Evolutionary conservation across 2,329 filamentous ascomycete species (phyloP).

Genomic region (Eutypa lata): DNA sequence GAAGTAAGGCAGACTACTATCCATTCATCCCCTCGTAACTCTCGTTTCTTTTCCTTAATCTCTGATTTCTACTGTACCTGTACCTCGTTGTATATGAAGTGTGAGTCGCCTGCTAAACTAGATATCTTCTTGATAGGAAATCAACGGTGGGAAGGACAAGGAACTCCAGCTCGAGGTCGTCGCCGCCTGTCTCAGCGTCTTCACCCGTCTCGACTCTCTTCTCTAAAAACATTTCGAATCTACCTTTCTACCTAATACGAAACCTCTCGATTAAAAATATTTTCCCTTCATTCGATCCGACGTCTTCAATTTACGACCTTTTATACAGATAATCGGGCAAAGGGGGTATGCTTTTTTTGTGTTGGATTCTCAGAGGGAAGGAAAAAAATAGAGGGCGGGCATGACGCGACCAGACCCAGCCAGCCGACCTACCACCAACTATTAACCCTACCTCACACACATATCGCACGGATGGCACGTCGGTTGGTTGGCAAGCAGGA

Average conservation of each 20-base stretch:
- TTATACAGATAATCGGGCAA: too few species aligned
- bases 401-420: background rate
- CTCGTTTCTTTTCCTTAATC: background rate
- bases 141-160: conserved; percentile 83
- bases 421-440: too few species aligned
- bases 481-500: too few species aligned
- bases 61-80: background rate
- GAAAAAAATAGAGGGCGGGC: background rate
- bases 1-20: conserved; percentile 52
- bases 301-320: too few species aligned
- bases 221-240: conserved; percentile 53
- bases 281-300: background rate
- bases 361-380: too few species aligned
- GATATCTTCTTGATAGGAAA: conserved; percentile 51
- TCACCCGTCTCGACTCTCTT: conserved; percentile 93
- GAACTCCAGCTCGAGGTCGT: conserved; percentile 97
- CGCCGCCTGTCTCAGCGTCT: conserved; percentile 93
- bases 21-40: background rate
- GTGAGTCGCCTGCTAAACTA: conserved; percentile 1
- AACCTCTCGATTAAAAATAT: conserved; percentile 4
- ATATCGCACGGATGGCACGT: too few species aligned
- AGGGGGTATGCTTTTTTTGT: too few species aligned
- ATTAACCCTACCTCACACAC: conserved; percentile 4
- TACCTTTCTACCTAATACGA: conserved; percentile 4
- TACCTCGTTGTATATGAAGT: background rate